phyloP scores from a whole-genome alignment of 345 rosid genomes.

The Eucalyptus tenuipes region DNA sequence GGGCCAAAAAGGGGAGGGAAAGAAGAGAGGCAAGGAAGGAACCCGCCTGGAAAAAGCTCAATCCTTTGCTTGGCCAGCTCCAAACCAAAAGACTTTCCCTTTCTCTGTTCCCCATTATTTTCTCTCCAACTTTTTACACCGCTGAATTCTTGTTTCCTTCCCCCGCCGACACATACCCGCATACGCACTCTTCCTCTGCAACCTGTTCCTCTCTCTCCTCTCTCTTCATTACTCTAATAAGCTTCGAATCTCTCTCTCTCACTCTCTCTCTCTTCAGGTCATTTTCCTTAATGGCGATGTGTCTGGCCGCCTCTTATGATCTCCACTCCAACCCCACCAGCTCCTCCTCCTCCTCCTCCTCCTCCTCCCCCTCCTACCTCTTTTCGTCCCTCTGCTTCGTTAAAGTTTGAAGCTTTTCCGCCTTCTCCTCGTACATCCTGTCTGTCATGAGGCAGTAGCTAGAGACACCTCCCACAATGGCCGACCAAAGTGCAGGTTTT shows the following conservation, averaged over 20 bases:
- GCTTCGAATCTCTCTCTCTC: constrained; percentile 4
- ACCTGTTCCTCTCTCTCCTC: background rate
- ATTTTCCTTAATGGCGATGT: background rate
- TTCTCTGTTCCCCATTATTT: background rate
- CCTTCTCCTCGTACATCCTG: background rate
- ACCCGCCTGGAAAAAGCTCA: background rate
- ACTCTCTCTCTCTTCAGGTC: background rate
- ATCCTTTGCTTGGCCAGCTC: background rate
- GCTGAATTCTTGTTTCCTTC: background rate
- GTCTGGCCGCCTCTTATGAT: background rate
- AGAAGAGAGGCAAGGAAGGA: background rate
- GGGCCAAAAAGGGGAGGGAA: background rate
- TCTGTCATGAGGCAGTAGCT: background rate
- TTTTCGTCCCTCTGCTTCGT: background rate
- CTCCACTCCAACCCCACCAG: background rate
- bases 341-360: background rate
- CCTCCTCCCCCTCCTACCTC: background rate
- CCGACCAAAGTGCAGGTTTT: background rate
- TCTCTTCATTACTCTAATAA: background rate
- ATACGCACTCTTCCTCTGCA: background rate
- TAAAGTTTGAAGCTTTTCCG: background rate
- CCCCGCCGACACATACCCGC: constrained; percentile 2
- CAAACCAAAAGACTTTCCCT: background rate
- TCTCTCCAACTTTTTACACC: background rate
- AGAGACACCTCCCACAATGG: background rate